These are phyloP conservation scores for Bimuria novae-zelandiae DNA, from an alignment of 2,329 filamentous ascomycete genomes.

Conservation along the genomic window DNA sequence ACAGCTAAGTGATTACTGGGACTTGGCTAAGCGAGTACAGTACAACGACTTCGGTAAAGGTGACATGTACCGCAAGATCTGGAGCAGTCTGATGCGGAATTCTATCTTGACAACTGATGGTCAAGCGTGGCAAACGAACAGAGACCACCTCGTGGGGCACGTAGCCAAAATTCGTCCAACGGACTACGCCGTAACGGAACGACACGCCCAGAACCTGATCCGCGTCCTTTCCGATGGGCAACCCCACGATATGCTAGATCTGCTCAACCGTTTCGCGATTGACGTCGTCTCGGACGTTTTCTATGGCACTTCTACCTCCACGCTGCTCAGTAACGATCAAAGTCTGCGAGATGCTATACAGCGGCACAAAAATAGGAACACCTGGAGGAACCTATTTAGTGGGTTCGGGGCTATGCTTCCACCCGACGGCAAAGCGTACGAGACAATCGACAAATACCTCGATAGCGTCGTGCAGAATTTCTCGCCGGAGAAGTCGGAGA, in stretches of 20 bases:
- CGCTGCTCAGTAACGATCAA: constrained; percentile 12
- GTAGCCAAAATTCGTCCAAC: constrained; percentile 13
- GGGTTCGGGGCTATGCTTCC: not conserved
- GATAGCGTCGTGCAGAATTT: not conserved
- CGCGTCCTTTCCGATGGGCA: constrained; percentile 6
- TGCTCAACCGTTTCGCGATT: constrained; percentile 13
- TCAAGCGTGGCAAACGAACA: constrained; percentile 9
- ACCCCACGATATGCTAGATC: constrained; percentile 10
- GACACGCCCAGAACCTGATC: constrained; percentile 10
- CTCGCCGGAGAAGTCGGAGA: not conserved
- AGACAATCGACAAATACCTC: not conserved
- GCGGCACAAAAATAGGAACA: constrained; percentile 11
- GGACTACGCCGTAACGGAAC: constrained; percentile 11
- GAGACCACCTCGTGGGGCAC: constrained; percentile 8
- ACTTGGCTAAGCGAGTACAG: not conserved
- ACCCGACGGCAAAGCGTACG: not conserved
- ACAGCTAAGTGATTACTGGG: not conserved
- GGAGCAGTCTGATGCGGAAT: constrained; percentile 14
- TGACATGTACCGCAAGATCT: constrained; percentile 10
- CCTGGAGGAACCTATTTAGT: constrained; percentile 2
- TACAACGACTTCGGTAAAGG: not conserved
- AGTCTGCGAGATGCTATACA: constrained; percentile 13
- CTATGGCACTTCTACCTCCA: constrained; percentile 11
- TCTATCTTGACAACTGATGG: constrained; percentile 14
- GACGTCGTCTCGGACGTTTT: constrained; percentile 18